Evolutionary conservation across 2,329 filamentous ascomycete species (phyloP).

Genomic region (Epichloe festucae): DNA sequence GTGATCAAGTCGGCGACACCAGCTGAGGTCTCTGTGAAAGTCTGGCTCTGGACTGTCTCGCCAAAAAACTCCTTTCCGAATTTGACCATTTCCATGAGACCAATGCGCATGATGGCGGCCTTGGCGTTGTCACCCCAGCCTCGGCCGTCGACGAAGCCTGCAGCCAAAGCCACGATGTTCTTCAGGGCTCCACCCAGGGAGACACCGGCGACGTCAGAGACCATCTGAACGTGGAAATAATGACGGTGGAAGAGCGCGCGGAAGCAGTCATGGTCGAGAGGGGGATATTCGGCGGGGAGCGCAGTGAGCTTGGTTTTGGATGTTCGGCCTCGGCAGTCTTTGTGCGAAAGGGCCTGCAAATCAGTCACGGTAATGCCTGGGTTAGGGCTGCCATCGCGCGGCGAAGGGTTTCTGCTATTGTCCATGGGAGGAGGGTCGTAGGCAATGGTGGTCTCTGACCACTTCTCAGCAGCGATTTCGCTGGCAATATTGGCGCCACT

Average conservation of each 20-base stretch:
- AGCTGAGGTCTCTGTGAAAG: conserved; percentile 93
- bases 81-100: conserved; percentile 89
- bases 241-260: conserved; percentile 84
- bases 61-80: conserved; percentile 92
- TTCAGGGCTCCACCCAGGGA: conserved; percentile 91
- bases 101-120: conserved; percentile 95
- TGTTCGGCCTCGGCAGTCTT: conserved; percentile 52
- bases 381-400: conserved; percentile 33
- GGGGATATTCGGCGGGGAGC: conserved; percentile 69
- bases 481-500: conserved; percentile 93
- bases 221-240: conserved; percentile 94
- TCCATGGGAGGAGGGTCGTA: conserved; percentile 78
- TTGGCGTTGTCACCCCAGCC: conserved; percentile 99
- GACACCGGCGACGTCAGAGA: conserved; percentile 90
- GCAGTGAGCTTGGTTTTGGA: conserved; percentile 60
- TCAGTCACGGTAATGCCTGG: conserved; percentile 39
- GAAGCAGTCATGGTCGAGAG: conserved; percentile 73
- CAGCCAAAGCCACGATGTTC: conserved; percentile 89
- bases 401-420: conserved; percentile 61
- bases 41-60: conserved; percentile 64
- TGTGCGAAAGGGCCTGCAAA: conserved; percentile 48
- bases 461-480: conserved; percentile 92
- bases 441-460: conserved; percentile 91
- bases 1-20: conserved; percentile 95
- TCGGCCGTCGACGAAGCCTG: conserved; percentile 87